Base-by-base conservation (phyloP, 163 green algal species). In the Chlorella variabilis region DNA sequence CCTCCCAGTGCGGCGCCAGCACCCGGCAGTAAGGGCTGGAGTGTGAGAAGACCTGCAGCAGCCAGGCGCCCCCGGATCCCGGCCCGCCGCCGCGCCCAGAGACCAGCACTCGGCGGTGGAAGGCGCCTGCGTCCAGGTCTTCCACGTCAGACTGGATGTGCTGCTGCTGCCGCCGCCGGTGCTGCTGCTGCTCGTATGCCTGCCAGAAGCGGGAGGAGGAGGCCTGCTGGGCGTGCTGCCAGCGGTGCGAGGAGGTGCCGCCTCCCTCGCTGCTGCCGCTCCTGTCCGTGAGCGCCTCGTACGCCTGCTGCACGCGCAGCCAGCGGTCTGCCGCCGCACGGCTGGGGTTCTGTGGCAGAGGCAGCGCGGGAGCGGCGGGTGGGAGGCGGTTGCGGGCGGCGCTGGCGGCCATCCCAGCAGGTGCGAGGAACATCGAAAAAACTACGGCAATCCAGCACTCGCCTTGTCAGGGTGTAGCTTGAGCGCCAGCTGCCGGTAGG, bases 281-380 rank as follows among this genome's bases (percentile, higher is more conserved):
- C 6, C 8, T 38, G 1, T 34, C 27, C 7, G 65, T 73, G 25
- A 80, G 38, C 18, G 59, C 54, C 73, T 80, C 73, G n/a, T 80
- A 80, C 15, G 73, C 73, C 0, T 38, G 7, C 39, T 80, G 73
- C 54, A 80, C 38, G n/a, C 33, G 73, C 73, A 80, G 56, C 36
- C 59, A 80, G 21, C 49, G 54, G 27, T 58, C 27, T 8, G 48
- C 34, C 9, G 73, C 73, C 9, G 13, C 56, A 13, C 25, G 7
- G 34, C 73, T 80, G 73, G 73, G 54, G 73, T 80, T 80, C 73
- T 80, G 73, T 36, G 25, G 38, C 15, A 8, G 2, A 38, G 65
- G 38, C 33, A 20, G 34, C 23, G 54, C 9, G 9, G 6, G 23
- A 15, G 23, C 54, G 54, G 54, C 23, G 23, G 54, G 23, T 63